Base-by-base conservation (phyloP, 1,139 yeast genomes). In the Starmera stellimalicola region DNA sequence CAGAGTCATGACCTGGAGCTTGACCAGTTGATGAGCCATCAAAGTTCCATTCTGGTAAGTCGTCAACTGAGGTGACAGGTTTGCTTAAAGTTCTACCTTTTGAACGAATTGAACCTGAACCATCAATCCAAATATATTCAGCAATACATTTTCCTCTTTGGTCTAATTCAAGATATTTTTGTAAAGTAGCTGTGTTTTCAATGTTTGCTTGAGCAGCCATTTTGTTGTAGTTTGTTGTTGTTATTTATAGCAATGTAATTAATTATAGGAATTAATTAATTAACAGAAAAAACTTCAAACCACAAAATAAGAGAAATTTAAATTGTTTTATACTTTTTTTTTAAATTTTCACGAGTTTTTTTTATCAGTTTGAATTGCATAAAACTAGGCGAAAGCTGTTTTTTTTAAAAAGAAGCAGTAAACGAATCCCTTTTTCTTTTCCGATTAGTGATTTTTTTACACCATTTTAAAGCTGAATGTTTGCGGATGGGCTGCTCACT, bases 1-100 rank as follows among this genome's bases (percentile, higher is more conserved):
- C 98, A 33, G 97, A 87, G 68, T 91, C 91, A 62, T 83, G 79
- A 50, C 98, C 98, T 54, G 97, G 96, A 38, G 98, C 98, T 70
- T 91, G 98, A 47, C 85, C 91, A 34, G 98, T 91, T 23, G 97
- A 87, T 31, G 97, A 88, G 63, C 98, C 98, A 62, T 91, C 98
- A 55, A 91, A 91, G 74, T 91, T 91, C 98, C 98, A 91, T 64
- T 88, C 96, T 48, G 97, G 96, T 50, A 91, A 72, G 55, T 91
- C 95, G 44, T 83, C 93, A 37, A 84, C 70, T 29, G 80, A 67
- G 32, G 73, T 55, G 38, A 94, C 84, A 54, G 65, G 70, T 64
- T 77, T 74, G 54, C 52, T 52, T 48, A 91, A 68, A 38, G 97
- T 91, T 65, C 78, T 83, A 65, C 95, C 85, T 70, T 91, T 91